Evolutionary conservation across 1,139 yeast genomes (phyloP), one percentile per base, ranked within the genome.

Genomic region (Diutina mesorugosa): DNA sequence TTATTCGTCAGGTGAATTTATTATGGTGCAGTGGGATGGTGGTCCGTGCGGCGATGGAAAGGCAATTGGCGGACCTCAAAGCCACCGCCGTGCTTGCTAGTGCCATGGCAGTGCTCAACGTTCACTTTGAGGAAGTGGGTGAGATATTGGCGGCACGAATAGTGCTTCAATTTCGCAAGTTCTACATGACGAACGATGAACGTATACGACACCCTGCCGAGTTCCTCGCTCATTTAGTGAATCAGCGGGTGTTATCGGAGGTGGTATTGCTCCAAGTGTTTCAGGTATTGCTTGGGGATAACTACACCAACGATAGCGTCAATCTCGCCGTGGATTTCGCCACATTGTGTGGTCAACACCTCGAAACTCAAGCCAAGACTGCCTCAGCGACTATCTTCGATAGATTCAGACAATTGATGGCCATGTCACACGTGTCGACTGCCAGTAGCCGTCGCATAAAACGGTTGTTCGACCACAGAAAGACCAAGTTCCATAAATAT

Each of bases 41-140:
- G 41, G 78, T 81, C 29, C 72, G 84, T 56, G 70, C 78, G 54
- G 59, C 87, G 3, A 83, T 88, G 80, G 76, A 75, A 58, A 75
- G 80, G 0, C 90, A 81, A 64, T 67, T 74, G 8, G 66, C 65
- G 10, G 74, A 77, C 28, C 63, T 65, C 54, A 65, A 69, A 6
- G 51, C 58, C 45, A 86, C 0, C 70, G 41, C 80, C 1, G 73
- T 80, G 1, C 83, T 80, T 64, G 83, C 91, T 0, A 72, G 87
- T 0, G 64, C 90, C 51, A 75, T 80, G 0, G 77, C 85, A 6
- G 74, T 86, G 0, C 59, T 90, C 21, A 87, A 88, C 67, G 77
- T 86, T 7, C 83, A 85, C 63, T 66, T 88, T 6, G 95, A 95
- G 0, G 79, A 79, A 51, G 70, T 90, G 29, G 96, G 96, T 1